phyloP scores from a whole-genome alignment of 2,329 filamentous ascomycete species.

The Sarocladiaceae sp. region DNA sequence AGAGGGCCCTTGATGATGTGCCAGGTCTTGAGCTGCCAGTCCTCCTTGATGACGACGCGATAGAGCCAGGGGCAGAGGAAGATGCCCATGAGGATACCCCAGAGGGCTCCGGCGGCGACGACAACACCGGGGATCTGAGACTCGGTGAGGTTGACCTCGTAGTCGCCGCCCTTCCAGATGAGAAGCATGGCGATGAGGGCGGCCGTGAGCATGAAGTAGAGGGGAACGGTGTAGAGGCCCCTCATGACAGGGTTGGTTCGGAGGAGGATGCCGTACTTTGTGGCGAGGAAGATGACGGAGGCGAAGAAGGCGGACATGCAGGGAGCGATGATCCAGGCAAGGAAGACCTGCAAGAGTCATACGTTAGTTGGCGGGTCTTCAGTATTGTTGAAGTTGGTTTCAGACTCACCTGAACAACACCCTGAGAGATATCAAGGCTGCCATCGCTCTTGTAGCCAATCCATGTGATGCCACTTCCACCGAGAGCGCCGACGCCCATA shows the following conservation, averaged over 20 bases:
- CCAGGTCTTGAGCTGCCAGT: conserved; percentile 52
- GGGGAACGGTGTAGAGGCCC: conserved; percentile 45
- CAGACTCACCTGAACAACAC: conserved; percentile 53
- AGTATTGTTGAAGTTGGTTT: too few species aligned
- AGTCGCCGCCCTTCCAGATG: conserved; percentile 45
- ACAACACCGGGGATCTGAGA: conserved; percentile 46
- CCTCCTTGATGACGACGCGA: conserved; percentile 50
- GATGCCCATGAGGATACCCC: conserved; percentile 39
- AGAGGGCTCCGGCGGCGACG: conserved; percentile 43
- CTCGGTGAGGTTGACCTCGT: conserved; percentile 40
- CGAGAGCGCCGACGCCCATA: conserved; percentile 50
- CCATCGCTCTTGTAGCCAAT: conserved; percentile 28
- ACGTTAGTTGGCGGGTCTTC: too few species aligned
- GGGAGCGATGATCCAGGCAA: conserved; percentile 56
- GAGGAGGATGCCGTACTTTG: conserved; percentile 50
- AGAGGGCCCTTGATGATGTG: conserved; percentile 48
- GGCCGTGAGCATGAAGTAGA: conserved; percentile 52
- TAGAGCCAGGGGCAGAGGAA: conserved; percentile 57
- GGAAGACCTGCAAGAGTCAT: conserved; percentile 48
- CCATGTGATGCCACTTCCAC: conserved; percentile 47
- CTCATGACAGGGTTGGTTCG: conserved; percentile 45
- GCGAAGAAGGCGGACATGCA: conserved; percentile 47
- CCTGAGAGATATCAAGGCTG: conserved; percentile 31
- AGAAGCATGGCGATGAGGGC: conserved; percentile 55
- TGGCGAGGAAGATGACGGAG: conserved; percentile 47